phyloP scores from a whole-genome alignment of 495 filamentous ascomycete genomes.

The Corynascus novoguineensis region DNA sequence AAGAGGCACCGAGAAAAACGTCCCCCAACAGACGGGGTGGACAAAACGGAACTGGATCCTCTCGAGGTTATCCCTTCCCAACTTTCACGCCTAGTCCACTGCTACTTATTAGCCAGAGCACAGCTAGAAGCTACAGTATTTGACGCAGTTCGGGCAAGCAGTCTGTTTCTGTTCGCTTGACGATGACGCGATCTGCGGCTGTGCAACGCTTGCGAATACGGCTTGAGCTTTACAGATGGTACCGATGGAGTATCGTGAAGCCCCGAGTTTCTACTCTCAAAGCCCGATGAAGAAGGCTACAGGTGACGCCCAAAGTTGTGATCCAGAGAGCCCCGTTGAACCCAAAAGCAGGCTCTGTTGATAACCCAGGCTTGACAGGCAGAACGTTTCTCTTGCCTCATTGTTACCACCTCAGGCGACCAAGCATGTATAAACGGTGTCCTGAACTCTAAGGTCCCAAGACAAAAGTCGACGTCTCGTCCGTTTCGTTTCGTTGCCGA shows the following conservation, averaged over 20 bases:
- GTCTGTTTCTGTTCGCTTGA: not conserved
- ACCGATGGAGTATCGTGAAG: not conserved
- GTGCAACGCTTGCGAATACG: not conserved
- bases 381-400: too few relatives aligned
- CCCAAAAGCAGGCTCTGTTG: too few relatives aligned
- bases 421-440: not conserved
- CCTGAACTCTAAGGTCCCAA: not conserved
- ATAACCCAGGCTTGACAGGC: too few relatives aligned
- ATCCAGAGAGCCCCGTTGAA: too few relatives aligned
- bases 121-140: slow-evolving; percentile 1
- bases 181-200: slow-evolving; percentile 1
- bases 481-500: not conserved
- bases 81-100: slow-evolving; percentile 6
- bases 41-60: slow-evolving; percentile 1
- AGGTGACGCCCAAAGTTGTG: too few relatives aligned
- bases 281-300: too few relatives aligned
- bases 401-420: too few relatives aligned
- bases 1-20: not conserved
- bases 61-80: not conserved
- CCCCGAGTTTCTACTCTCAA: too few relatives aligned
- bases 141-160: not conserved
- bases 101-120: slow-evolving; percentile 2
- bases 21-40: slow-evolving; percentile 7
- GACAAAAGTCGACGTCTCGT: not conserved
- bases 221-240: not conserved